Conservation (phyloP, 2,329 filamentous ascomycete genomes). For the Botrytis tulipae region DNA sequence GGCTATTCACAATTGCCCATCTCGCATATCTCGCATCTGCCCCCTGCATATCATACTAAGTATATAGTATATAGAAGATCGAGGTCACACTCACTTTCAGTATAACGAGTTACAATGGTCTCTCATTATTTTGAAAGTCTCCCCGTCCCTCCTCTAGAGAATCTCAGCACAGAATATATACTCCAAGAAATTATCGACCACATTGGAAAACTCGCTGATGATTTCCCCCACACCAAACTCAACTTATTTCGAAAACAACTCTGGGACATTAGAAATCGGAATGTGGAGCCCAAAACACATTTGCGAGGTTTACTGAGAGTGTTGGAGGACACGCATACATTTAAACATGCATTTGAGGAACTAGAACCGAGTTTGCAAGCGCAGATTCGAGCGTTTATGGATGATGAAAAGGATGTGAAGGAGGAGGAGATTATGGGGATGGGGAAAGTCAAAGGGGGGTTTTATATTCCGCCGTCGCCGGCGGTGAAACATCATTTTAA, state of each 20-base stretch:
- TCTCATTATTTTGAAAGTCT: slow-evolving; percentile 22
- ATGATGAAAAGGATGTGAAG: slow-evolving; percentile 27
- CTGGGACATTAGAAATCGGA: slow-evolving; percentile 34
- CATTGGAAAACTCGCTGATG: slow-evolving; percentile 33
- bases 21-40: background rate
- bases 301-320: slow-evolving; percentile 38
- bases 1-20: background rate
- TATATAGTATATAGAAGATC: background rate
- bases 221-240: slow-evolving; percentile 34
- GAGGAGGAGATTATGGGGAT: slow-evolving; percentile 31
- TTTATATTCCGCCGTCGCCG: slow-evolving; percentile 38
- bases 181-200: slow-evolving; percentile 40
- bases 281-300: slow-evolving; percentile 37
- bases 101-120: slow-evolving; percentile 14
- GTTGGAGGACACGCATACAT: slow-evolving; percentile 37
- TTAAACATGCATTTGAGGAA: slow-evolving; percentile 33
- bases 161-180: slow-evolving; percentile 35
- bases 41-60: slow-evolving; percentile 10
- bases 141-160: slow-evolving; percentile 28
- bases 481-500: slow-evolving; percentile 39
- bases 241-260: slow-evolving; percentile 35
- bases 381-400: slow-evolving; percentile 38
- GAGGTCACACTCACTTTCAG: background rate
- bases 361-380: slow-evolving; percentile 35
- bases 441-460: slow-evolving; percentile 27